Conservation (phyloP, 495 filamentous ascomycete genomes). For the Penicillium soppii region DNA sequence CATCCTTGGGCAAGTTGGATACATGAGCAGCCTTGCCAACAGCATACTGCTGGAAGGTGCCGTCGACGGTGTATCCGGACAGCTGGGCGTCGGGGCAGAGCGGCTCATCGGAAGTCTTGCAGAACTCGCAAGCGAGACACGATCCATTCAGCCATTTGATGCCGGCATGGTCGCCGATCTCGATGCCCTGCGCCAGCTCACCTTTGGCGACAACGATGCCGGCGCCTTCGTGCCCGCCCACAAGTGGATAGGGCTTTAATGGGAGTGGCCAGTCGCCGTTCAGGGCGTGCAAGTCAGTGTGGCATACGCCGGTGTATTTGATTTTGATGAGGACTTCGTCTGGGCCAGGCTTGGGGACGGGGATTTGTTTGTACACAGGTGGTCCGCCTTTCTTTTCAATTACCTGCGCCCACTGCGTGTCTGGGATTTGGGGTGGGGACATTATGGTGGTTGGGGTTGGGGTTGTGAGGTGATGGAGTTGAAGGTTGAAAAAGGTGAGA, state of each 20-base stretch:
- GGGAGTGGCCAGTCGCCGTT: conserved; percentile 85
- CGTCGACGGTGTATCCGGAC: conserved; percentile 90
- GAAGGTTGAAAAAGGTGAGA: background rate
- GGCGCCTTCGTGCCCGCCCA: conserved; percentile 93
- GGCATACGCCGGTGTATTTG: conserved; percentile 91
- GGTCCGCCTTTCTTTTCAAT: conserved; percentile 74
- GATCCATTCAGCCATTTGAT: conserved; percentile 91
- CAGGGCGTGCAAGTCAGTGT: conserved; percentile 83
- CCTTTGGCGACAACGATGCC: conserved; percentile 82
- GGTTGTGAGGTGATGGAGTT: background rate
- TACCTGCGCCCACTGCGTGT: conserved; percentile 84
- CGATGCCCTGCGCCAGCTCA: conserved; percentile 65
- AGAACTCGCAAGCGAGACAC: conserved; percentile 78
- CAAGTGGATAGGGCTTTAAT: conserved; percentile 70
- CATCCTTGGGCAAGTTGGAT: conserved; percentile 72
- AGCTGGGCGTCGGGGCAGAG: conserved; percentile 71
- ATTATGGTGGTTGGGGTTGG: conserved; percentile 14
- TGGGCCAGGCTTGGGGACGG: conserved; percentile 72
- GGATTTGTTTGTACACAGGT: conserved; percentile 77
- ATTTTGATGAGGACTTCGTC: conserved; percentile 91
- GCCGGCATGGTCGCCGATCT: conserved; percentile 79
- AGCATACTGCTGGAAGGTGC: conserved; percentile 89
- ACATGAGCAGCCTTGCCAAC: conserved; percentile 83
- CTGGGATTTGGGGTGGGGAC: conserved; percentile 54
- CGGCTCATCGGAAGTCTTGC: conserved; percentile 71